Base-by-base conservation (phyloP, 345 rosid species). In the Citrus reticulata region DNA sequence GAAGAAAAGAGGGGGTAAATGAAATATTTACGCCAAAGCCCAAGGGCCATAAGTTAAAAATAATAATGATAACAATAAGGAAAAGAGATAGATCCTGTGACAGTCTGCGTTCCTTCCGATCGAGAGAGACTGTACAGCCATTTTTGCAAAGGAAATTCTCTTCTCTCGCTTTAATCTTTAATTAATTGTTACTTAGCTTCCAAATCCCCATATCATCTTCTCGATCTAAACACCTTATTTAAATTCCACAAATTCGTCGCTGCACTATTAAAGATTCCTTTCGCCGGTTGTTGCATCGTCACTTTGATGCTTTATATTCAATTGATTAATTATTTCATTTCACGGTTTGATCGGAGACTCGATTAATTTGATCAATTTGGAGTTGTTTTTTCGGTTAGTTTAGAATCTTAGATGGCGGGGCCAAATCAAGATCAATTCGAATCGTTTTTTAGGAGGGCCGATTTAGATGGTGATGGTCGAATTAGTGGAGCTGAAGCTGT, bases 401-500 rank as follows among this genome's bases (percentile, higher is more conserved):
- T 68, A n/a, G 29, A 17, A 58, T 29, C 75, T 67, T 74, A 68
- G 14, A 89, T 90, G 93, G 89, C 93, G 81, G 88, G 81, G 19
- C 91, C 77, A 82, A 84, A 80, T 82, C 82, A 85, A 78, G 95
- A 94, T 87, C 92, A 86, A 86, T 94, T 96, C 79, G 99, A 96
- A 80, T 89, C 84, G 0, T 93, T 82, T 89, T 96, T 94, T 68
- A 89, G 76, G 90, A 89, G 88, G 85, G 99, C 99, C 70, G 99
- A 94, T 94, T 90, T 96, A 82, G 97, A 96, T 42, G 95, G 98
- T 74, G 98, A 94, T 82, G 99, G 97, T 34, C 84, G 90, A 88
- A 91, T 94, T 86, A 94, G 93, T 85, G 99, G 97, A 73, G 87
- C 87, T 80, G 99, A 96, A 86, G 99, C 97, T 83, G 93, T 94